Conservation (phyloP, 2,329 filamentous ascomycete species). For the Sphaerulina musiva region DNA sequence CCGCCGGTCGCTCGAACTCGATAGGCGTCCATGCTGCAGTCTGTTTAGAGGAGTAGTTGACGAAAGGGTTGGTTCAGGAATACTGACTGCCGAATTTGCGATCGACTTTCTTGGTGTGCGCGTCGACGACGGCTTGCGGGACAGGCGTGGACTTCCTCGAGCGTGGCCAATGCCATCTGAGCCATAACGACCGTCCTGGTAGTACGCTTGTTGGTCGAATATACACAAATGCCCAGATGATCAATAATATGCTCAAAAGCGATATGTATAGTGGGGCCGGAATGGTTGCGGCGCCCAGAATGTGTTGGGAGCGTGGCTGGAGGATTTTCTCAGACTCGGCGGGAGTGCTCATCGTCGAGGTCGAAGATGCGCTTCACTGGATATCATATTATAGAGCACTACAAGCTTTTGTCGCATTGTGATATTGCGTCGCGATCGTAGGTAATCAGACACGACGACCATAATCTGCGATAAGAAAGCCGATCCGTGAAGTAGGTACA, state of each 20-base stretch:
- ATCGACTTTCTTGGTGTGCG: slow-evolving; percentile 33
- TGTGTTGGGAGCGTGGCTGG: background rate
- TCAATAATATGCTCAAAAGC: background rate
- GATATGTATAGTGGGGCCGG: background rate
- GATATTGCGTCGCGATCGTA: background rate
- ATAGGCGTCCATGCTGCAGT: slow-evolving; percentile 51
- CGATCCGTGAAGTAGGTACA: slow-evolving; percentile 1
- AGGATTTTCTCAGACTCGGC: background rate
- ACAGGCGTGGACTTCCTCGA: slow-evolving; percentile 40
- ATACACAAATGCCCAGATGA: background rate
- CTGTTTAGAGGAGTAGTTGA: slow-evolving; percentile 8
- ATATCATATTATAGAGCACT: background rate
- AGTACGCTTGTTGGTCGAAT: background rate
- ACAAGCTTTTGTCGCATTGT: background rate
- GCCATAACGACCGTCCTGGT: slow-evolving; percentile 7
- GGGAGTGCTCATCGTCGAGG: background rate
- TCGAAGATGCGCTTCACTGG: background rate
- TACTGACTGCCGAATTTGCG: slow-evolving; percentile 44
- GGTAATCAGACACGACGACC: background rate
- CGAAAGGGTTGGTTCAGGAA: background rate
- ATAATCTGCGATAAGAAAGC: slow-evolving; percentile 6
- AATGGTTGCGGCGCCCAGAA: background rate
- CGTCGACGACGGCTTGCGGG: slow-evolving; percentile 14
- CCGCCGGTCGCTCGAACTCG: slow-evolving; percentile 54
- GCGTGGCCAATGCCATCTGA: slow-evolving; percentile 34